Evolutionary conservation across 1,284 basidiomycete species (phyloP), one percentile per base, ranked within the genome.

Genomic region (Ustilago tritici): DNA sequence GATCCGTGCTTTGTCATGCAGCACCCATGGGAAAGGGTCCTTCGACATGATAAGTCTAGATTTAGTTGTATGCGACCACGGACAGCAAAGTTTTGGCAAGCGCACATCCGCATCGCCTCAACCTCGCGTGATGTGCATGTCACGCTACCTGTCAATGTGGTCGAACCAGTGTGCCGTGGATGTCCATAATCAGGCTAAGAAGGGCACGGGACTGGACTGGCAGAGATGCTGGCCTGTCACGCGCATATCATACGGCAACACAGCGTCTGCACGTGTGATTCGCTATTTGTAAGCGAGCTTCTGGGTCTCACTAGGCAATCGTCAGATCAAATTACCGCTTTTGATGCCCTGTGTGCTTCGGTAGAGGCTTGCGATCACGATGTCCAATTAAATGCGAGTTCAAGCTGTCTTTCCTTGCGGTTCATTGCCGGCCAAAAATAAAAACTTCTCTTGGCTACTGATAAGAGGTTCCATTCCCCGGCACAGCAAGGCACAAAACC

Each of bases 211-310:
- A 41, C 15, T 28, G 23, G 23, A 28, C 23, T 17, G 5, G 19
- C 43, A 19, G n/a, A n/a, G 43, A 19, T 19, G 43, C n/a, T 2
- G n/a, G 43, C 43, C 43, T 46, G 43, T 46, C 43, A 46, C 43
- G 43, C 43, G 43, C 43, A 46, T 46, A 46, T 46, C 43, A 46
- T 46, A n/a, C 43, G n/a, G 43, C 43, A 23, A 46, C 15, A 46
- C 43, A 46, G n/a, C n/a, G n/a, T 8, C 43, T 46, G 43, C 43
- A 46, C 19, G 43, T 46, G 43, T 46, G 43, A 46, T 19, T 19
- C 43, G 43, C 7, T 8, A 1, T 19, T 10, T 46, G n/a, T 6
- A 46, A 46, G 43, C 43, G 43, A 46, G 43, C 43, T 46, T 46
- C n/a, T 19, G 19, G 19, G 43, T 5, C 43, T 23, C n/a, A 19